Percentiles rank a stretch among this genome's conserved stretches.
phyloP scores from a whole-genome alignment of 2,329 filamentous ascomycete genomes.

The Clarireedia paspali region DNA sequence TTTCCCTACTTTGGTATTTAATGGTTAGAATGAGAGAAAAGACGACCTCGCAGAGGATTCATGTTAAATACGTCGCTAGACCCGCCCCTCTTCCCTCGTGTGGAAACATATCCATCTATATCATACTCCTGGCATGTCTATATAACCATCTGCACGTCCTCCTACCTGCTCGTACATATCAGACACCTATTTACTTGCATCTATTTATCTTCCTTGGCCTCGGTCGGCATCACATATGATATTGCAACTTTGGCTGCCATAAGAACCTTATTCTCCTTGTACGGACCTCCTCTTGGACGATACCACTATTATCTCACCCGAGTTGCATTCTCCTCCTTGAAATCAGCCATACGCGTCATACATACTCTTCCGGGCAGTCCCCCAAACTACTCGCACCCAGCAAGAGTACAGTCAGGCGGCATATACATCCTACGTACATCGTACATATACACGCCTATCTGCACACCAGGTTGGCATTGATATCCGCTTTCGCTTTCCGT shows the following conservation, averaged over 20 bases:
- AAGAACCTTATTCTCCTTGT: too few relatives aligned
- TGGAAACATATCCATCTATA: too few relatives aligned
- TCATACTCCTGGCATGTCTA: too few relatives aligned
- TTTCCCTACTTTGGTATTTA: background rate
- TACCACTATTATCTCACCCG: background rate
- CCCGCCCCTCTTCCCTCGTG: too few relatives aligned
- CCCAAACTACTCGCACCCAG: background rate
- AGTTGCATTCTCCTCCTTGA: background rate
- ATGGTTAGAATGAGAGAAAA: too few relatives aligned
- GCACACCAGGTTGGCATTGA: background rate
- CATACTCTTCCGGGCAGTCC: background rate
- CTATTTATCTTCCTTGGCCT: background rate
- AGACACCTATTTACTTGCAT: background rate
- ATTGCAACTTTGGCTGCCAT: too few relatives aligned
- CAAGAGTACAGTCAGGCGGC: background rate
- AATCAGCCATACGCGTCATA: background rate
- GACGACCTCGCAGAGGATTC: background rate
- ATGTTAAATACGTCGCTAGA: background rate
- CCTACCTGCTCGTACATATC: background rate
- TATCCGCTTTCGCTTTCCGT: background rate
- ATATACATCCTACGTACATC: background rate
- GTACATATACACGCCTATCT: background rate
- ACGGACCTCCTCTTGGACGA: background rate
- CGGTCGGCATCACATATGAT: too few relatives aligned
- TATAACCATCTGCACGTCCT: too few relatives aligned